Evolutionary conservation across 2,329 filamentous ascomycete species (phyloP), one percentile per base, ranked within the genome.

Genomic region (Xylaria sp.): DNA sequence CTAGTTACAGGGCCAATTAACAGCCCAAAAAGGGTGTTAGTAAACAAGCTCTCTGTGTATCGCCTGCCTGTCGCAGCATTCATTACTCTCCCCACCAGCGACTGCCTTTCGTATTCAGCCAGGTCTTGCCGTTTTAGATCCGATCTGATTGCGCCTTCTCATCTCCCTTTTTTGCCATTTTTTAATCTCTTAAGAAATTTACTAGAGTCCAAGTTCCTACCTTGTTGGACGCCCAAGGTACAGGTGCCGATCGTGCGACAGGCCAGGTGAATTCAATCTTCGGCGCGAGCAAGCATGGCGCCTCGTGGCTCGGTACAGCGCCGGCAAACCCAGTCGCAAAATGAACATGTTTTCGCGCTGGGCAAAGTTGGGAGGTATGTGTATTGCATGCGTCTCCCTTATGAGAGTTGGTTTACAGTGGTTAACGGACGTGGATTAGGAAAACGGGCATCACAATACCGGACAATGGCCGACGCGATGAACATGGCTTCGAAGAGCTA

Each of bases 401-500:
- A 23, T 6, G 13, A 1, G 15, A 28, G 2, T 3, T 28, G 28
- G 28, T 28, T 18, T 9, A 13, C 18, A 25, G 51, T 51, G 28
- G 46, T 49, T 70, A 28, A 70, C 46, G 12, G 8, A 20, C 12
- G 43, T 25, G 5, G 23, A 39, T 52, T 73, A 98, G 95, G 75
- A 97, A 97, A 86, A 99, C 96, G 0, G 96, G 96, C 54, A 88
- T 97, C 31, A 92, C 90, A 0, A 82, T 98, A 39, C 89, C 90
- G 76, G 93, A 97, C 76, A 89, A 85, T 64, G 93, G 93, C 62
- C 85, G 90, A 69, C 92, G 94, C 82, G 95, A 98, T 82, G 94
- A 97, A 79, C 86, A 97, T 85, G 96, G 95, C 80, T 90, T 99
- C 84, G 94, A 98, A 79, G 91, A 93, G 43, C 87, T 97, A 67